Evolutionary conservation across 208 protist species (phyloP), one percentile per base, ranked within the genome.

Genomic region (Porcisia hertigi): DNA sequence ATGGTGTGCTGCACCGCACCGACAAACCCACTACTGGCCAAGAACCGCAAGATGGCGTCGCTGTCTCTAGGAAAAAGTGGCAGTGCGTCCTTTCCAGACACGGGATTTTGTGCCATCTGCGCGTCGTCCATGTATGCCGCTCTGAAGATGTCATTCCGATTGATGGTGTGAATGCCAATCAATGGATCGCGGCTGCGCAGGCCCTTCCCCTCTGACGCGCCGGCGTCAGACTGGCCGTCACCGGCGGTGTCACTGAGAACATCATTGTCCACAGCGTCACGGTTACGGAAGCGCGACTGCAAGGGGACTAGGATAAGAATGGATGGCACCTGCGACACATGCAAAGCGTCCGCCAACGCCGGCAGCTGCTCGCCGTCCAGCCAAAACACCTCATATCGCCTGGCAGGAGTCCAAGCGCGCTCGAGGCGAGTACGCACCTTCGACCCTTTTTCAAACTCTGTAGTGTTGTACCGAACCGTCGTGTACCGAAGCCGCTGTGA

Each of bases 351-450:
- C 16, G 87, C 83, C 30, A 89, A 34, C 18, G 36, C 66, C 14
- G 80, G 76, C 39, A 86, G 77, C 52, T 74, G 75, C 55, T 91
- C 87, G 23, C 82, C 84, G 47, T 91, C 84, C 0, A 89, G 16
- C 87, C 87, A 91, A 57, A 82, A 89, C 25, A 78, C 75, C 30
- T 84, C 79, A 12, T 77, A 34, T 30, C 64, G 58, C 62, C 76
- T 55, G 30, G 53, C 11, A 1, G 79, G 73, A 23, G 71, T 73
- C 80, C 77, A 85, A 43, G 59, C 14, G n/a, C 54, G 45, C 62
- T 67, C 69, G 66, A 79, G 58, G 14, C 71, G 70, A 45, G 57
- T 55, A 14, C 70, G 70, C 71, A 52, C 59, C 72, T 75, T 82
- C 39, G 58, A 45, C 1, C 64, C 62, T n/a, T 43, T 53, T 16